A percentile compares a stretch with the other conserved stretches of the same genome.
Evolutionary conservation across 768 basidiomycete genomes (phyloP).

Genomic region (Roridomyces roridus): DNA sequence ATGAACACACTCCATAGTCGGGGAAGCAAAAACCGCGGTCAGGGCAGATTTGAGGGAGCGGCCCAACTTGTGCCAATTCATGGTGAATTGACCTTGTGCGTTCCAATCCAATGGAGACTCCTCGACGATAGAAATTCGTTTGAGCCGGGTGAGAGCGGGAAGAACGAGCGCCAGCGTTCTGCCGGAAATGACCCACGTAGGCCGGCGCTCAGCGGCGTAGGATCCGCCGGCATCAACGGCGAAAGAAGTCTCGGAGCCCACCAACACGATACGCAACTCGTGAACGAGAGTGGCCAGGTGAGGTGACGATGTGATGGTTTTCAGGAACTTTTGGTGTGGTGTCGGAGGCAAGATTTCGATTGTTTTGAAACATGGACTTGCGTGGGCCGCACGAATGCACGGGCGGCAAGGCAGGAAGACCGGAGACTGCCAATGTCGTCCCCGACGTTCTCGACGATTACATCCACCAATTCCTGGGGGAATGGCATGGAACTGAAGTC

Average conservation of each 20-base stretch:
- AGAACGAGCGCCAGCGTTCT: background rate
- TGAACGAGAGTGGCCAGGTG: background rate
- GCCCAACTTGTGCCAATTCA: background rate
- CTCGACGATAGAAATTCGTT: conserved; percentile 4
- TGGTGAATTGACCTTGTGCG: background rate
- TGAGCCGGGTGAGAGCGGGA: background rate
- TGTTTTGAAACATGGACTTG: no score
- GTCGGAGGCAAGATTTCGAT: no score
- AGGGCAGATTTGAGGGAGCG: background rate
- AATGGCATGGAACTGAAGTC: no score
- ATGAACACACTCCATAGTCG: background rate
- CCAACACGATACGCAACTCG: background rate
- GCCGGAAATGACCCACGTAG: background rate
- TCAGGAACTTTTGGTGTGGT: background rate
- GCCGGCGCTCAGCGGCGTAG: background rate
- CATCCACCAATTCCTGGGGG: no score
- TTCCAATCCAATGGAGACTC: background rate
- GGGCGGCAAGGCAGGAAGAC: no score
- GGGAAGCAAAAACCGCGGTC: background rate
- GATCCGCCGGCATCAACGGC: background rate
- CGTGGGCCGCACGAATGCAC: no score
- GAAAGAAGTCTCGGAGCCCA: background rate
- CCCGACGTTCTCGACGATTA: no score
- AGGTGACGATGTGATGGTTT: background rate
- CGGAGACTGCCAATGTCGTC: no score